phyloP scores from a whole-genome alignment of 179 eudicot genomes.

The Corrigiola litoralis region DNA sequence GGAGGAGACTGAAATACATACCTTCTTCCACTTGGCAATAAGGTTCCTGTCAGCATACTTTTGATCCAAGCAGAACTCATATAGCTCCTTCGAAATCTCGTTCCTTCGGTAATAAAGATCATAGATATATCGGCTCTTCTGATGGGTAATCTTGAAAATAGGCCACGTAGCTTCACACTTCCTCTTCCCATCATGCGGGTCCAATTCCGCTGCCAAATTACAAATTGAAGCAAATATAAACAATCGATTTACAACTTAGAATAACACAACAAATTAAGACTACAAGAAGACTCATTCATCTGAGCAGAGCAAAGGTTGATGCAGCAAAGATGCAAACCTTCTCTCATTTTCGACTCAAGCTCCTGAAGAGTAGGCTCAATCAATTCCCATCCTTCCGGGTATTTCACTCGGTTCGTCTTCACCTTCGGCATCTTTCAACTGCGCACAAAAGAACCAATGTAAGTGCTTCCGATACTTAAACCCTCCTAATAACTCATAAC shows the following conservation, averaged over 20 bases:
- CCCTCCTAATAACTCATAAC: too few species aligned
- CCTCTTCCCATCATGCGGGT: slow-evolving; percentile 44
- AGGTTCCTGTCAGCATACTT: slow-evolving; percentile 44
- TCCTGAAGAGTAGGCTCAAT: slow-evolving; percentile 85
- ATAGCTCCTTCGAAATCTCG: slow-evolving; percentile 39
- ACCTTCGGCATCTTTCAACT: slow-evolving; percentile 68
- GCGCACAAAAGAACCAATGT: background rate
- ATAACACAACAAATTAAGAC: background rate
- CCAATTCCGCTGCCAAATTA: slow-evolving; percentile 36
- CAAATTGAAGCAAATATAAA: background rate
- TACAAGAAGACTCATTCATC: too few species aligned
- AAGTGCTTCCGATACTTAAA: too few species aligned
- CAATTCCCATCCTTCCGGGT: slow-evolving; percentile 89
- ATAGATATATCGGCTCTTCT: slow-evolving; percentile 40
- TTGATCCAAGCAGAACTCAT: slow-evolving; percentile 47
- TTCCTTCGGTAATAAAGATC: slow-evolving; percentile 38
- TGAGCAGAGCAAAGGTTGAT: too few species aligned
- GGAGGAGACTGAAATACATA: background rate
- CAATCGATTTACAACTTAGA: background rate
- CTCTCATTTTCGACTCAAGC: slow-evolving; percentile 89
- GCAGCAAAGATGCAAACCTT: too few species aligned
- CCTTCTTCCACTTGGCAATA: slow-evolving; percentile 54
- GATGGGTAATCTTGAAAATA: slow-evolving; percentile 42
- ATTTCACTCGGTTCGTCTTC: slow-evolving; percentile 71
- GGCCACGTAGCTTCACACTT: slow-evolving; percentile 50